Evolutionary conservation across 495 filamentous ascomycete genomes (phyloP), one percentile per base, ranked within the genome.

Genomic region (Aspergillus coremiiformis): DNA sequence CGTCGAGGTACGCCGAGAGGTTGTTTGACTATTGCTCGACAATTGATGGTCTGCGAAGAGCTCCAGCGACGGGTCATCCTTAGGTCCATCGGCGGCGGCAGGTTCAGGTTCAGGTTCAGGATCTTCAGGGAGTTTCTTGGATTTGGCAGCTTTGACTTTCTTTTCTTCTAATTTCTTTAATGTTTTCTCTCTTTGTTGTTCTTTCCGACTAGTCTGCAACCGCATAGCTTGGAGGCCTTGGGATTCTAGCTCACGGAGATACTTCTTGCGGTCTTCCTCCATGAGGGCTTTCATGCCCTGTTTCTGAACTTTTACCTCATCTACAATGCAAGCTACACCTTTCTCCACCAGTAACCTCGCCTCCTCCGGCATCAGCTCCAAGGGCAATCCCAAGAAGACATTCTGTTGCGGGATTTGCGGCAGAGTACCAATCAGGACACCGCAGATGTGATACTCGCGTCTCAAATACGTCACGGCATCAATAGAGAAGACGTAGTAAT

Each of bases 351-450:
- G 78, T 49, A 95, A 63, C 49, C 82, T 78, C 3, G 84, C 90
- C 71, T 98, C 93, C 66, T 97, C 93, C 0, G 87, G 84, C 78
- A 92, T 89, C 35, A 98, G 72, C 71, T 96, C 84, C 32, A 96
- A 61, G 1, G 93, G 93, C 30, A 97, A 67, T 17, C 93, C 89
- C 51, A 90, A 78, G 65, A 97, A 96, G 45, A 96, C 78, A 74
- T 96, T 98, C 67, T 98, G 93, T 58, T 92, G 89, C 5, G 92
- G 90, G 37, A 85, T 81, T 69, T 96, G 93, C 2, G 94, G 90
- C 35, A 96, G 81, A 3, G 85, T 87, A 37, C 93, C 93, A 42
- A 85, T 85, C 43, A 96, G 72, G 20, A 93, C 87, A 45, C 90
- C 90, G 60, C 87, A 89, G 60, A 96, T 94, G 66, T 90, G 82